Evolutionary conservation across 768 basidiomycete genomes (phyloP).

Genomic region (Floccularia luteovirens): DNA sequence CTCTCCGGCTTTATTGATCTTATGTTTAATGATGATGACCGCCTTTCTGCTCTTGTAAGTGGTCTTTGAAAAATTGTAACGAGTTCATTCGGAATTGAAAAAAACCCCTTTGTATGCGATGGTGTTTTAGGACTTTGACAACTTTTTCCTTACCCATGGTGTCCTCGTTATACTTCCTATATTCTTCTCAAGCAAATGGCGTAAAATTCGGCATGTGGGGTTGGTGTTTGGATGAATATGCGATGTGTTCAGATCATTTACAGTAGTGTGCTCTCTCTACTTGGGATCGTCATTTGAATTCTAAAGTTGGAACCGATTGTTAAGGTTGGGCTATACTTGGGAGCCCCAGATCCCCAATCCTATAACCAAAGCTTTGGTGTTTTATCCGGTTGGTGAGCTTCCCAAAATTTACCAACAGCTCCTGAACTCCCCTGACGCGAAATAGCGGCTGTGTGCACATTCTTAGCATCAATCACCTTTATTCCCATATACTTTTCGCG

Average conservation of each 20-base stretch:
- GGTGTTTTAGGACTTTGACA: slow-evolving; percentile 19
- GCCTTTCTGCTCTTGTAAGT: slow-evolving; percentile 21
- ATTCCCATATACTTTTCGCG: slow-evolving; percentile 16
- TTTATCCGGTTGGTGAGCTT: slow-evolving; percentile 26
- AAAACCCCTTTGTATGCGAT: no score
- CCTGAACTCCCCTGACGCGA: neutral
- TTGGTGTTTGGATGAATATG: slow-evolving; percentile 29
- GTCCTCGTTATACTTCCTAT: slow-evolving; percentile 25
- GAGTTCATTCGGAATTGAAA: no score
- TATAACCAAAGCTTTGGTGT: slow-evolving; percentile 24
- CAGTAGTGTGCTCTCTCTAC: slow-evolving; percentile 14
- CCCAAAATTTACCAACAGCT: neutral
- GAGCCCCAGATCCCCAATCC: slow-evolving; percentile 23
- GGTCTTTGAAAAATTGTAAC: no score
- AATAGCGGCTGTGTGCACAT: slow-evolving; percentile 19
- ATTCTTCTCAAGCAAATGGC: slow-evolving; percentile 26
- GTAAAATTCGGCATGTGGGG: slow-evolving; percentile 35
- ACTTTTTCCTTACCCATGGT: slow-evolving; percentile 26
- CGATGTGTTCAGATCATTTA: slow-evolving; percentile 16
- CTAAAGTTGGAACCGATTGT: no score
- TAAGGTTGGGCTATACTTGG: slow-evolving; percentile 30
- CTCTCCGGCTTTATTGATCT: no score
- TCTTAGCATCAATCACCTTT: slow-evolving; percentile 21
- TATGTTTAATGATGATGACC: slow-evolving; percentile 13
- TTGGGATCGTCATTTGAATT: neutral